Conservation (phyloP, 1,139 yeast genomes). For the Starmera stellimalicola region DNA sequence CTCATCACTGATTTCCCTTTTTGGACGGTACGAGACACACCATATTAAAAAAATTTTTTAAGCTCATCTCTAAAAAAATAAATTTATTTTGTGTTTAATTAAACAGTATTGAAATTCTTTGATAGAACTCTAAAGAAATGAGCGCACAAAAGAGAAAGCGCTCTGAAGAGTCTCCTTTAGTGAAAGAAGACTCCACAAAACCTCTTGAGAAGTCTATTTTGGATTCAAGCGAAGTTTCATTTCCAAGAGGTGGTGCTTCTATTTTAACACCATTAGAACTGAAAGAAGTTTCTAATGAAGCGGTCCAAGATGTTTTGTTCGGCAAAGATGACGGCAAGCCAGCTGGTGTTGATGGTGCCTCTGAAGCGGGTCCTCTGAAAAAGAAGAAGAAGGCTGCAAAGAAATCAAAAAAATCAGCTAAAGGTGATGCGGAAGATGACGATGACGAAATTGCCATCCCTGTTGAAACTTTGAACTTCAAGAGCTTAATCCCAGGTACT, state of each 20-base stretch:
- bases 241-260: constrained; percentile 93
- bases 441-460: constrained; percentile 22
- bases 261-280: constrained; percentile 83
- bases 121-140: constrained; percentile 6
- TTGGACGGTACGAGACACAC: neutral
- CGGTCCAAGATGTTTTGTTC: constrained; percentile 75
- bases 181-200: constrained; percentile 26
- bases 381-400: constrained; percentile 25
- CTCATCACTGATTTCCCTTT: constrained; percentile 1
- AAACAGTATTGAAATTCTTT: no score
- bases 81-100: neutral
- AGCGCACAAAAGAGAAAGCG: constrained; percentile 25
- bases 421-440: constrained; percentile 21
- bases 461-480: constrained; percentile 51
- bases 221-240: constrained; percentile 48
- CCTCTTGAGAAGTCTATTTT: constrained; percentile 26
- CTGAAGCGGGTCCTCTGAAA: constrained; percentile 23
- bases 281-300: constrained; percentile 89
- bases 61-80: neutral
- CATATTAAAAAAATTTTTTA: neutral
- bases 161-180: constrained; percentile 28
- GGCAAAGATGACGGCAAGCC: constrained; percentile 24
- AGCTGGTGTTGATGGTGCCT: constrained; percentile 15
- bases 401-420: constrained; percentile 16
- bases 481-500: constrained; percentile 60